Conservation (phyloP, 306 rosid genomes). For the Cicer bijugum region DNA sequence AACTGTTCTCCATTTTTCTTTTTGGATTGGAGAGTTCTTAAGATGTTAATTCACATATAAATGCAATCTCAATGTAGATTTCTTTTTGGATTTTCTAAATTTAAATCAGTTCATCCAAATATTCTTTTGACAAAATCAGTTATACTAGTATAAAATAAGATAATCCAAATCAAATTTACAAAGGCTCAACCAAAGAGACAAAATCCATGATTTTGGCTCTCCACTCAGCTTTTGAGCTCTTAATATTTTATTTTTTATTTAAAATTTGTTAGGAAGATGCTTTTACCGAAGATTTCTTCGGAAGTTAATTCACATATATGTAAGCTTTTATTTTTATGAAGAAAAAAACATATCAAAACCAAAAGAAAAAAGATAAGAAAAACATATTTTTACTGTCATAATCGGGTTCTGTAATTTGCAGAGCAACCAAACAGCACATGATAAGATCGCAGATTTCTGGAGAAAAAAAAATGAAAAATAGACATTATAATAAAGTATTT, state of each 20-base stretch:
- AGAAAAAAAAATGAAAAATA: not conserved
- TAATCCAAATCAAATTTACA: constrained; percentile 2
- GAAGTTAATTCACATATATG: constrained; percentile 6
- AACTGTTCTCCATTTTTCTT: not conserved
- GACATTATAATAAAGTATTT: not conserved
- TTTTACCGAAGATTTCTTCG: not conserved
- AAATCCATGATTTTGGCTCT: constrained; percentile 19
- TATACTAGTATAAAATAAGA: not conserved
- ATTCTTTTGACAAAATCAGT: not conserved
- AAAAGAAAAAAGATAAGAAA: constrained; percentile 3
- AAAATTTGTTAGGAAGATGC: not conserved
- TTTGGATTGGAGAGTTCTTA: not conserved
- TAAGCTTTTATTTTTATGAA: not conserved
- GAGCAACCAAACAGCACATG: constrained; percentile 19
- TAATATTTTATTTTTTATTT: not conserved
- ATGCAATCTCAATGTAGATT: not conserved
- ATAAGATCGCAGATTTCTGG: constrained; percentile 28
- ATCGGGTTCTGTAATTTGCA: not conserved
- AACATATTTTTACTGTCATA: not conserved
- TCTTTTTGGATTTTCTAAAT: not conserved
- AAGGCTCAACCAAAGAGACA: not conserved
- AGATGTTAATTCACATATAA: not conserved
- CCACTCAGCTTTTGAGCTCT: constrained; percentile 1
- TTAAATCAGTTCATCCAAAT: not conserved
- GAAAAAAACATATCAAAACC: not conserved